Evolutionary conservation across 2,329 filamentous ascomycete species (phyloP).

Genomic region (Sarocladium brachiariae): DNA sequence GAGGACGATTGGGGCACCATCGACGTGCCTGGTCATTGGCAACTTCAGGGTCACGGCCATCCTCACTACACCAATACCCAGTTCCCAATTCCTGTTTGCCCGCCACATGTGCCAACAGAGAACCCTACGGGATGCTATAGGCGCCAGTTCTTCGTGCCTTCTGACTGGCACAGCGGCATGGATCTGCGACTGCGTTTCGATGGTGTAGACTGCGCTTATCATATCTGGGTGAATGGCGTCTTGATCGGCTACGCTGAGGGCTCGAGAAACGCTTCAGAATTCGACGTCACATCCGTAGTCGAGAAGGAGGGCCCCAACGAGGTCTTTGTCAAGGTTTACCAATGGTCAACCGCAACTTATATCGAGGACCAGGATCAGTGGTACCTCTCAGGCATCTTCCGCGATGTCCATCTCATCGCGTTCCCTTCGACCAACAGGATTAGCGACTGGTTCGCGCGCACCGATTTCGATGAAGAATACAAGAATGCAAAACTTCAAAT

Average conservation of each 20-base stretch:
- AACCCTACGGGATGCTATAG: conserved; percentile 59
- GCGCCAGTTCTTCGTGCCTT: conserved; percentile 44
- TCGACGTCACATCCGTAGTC: conserved; percentile 51
- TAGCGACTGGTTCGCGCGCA: conserved; percentile 50
- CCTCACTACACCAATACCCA: conserved; percentile 62
- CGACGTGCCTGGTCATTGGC: conserved; percentile 61
- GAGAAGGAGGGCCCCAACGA: conserved; percentile 37
- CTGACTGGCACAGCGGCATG: conserved; percentile 30
- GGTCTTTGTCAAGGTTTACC: conserved; percentile 56
- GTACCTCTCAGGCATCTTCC: conserved; percentile 60
- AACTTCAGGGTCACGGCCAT: conserved; percentile 57
- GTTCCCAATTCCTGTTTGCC: conserved; percentile 57
- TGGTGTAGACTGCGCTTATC: conserved; percentile 62
- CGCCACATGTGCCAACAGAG: conserved; percentile 53
- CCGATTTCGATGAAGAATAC: conserved; percentile 44
- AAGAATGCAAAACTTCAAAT: conserved; percentile 43
- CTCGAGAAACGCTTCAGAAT: conserved; percentile 60
- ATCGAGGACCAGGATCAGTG: conserved; percentile 64
- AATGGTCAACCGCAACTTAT: conserved; percentile 60
- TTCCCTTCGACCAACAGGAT: conserved; percentile 44
- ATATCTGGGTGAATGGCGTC: conserved; percentile 58
- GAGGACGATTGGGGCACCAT: conserved; percentile 32
- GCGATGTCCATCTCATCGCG: conserved; percentile 54
- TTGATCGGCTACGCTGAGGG: conserved; percentile 62
- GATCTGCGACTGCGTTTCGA: conserved; percentile 59